A percentile compares a stretch with the other conserved stretches of the same genome.
Conservation (phyloP, 176 grass and related monocot species). For the Thalia dealbata region DNA sequence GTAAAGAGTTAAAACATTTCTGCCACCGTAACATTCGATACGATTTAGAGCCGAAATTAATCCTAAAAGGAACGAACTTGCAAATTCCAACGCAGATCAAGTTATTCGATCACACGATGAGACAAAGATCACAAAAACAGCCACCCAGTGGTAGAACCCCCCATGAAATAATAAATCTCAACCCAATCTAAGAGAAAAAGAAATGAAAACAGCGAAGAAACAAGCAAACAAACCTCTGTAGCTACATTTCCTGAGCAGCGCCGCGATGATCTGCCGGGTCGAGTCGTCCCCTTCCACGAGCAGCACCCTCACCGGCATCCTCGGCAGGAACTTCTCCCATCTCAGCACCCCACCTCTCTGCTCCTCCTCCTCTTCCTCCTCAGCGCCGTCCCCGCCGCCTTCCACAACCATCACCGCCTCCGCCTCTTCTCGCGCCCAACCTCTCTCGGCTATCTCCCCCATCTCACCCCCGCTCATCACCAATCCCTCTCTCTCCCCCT, state of each 20-base stretch:
- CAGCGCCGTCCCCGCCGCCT: slow-evolving; percentile 19
- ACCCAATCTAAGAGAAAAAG: not conserved
- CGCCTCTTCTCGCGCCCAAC: slow-evolving; percentile 7
- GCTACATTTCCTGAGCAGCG: slow-evolving; percentile 85
- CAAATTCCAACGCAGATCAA: not conserved
- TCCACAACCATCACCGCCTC: not conserved
- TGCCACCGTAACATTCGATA: not conserved
- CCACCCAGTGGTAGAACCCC: too few relatives aligned
- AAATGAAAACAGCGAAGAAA: not conserved
- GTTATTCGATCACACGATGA: not conserved
- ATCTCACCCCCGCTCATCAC: not conserved
- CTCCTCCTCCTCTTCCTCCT: slow-evolving; percentile 33
- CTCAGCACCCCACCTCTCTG: slow-evolving; percentile 11
- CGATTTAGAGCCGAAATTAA: not conserved
- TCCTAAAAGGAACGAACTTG: not conserved
- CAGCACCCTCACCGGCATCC: slow-evolving; percentile 81
- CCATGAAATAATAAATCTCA: not conserved
- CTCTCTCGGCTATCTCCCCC: not conserved
- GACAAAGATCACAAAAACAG: not conserved
- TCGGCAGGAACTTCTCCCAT: slow-evolving; percentile 49
- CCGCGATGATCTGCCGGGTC: slow-evolving; percentile 88
- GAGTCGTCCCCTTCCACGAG: slow-evolving; percentile 97
- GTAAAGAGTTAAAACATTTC: too few relatives aligned
- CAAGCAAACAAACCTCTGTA: slow-evolving; percentile 55
- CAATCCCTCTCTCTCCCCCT: not conserved